Conservation (phyloP, 1,284 basidiomycete genomes). For the Austroboletus niveus region DNA sequence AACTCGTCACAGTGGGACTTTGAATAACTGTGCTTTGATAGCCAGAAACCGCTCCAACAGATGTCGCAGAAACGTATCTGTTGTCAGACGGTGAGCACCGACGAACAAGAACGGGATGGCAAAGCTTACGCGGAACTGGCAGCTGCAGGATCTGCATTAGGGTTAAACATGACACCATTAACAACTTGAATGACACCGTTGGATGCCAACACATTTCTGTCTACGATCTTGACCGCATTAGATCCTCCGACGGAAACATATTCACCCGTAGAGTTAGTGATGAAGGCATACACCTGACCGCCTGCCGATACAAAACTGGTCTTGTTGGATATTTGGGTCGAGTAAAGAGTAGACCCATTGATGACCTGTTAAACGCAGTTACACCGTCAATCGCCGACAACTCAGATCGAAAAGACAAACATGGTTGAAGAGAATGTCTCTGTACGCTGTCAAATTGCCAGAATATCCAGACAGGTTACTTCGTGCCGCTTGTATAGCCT, state of each 20-base stretch:
- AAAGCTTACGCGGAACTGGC: slow-evolving; percentile 57
- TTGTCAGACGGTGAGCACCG: not conserved
- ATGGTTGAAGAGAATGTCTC: slow-evolving; percentile 59
- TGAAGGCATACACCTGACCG: slow-evolving; percentile 56
- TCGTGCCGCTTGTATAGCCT: slow-evolving; percentile 43
- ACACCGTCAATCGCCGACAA: not conserved
- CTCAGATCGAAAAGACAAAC: slow-evolving; percentile 34
- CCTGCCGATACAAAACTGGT: slow-evolving; percentile 53
- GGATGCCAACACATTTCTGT: slow-evolving; percentile 59
- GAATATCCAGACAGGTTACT: slow-evolving; percentile 36
- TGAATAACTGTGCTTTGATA: slow-evolving; percentile 26
- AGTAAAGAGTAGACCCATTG: slow-evolving; percentile 70
- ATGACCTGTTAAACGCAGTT: slow-evolving; percentile 44
- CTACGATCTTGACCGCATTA: slow-evolving; percentile 56
- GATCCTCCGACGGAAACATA: slow-evolving; percentile 55
- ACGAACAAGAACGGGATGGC: not conserved
- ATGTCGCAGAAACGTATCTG: slow-evolving; percentile 32
- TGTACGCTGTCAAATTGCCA: slow-evolving; percentile 47
- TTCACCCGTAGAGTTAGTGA: slow-evolving; percentile 57
- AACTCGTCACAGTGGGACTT: not conserved
- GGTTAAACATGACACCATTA: slow-evolving; percentile 60
- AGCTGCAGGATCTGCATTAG: slow-evolving; percentile 44
- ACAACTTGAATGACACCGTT: slow-evolving; percentile 79
- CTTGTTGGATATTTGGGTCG: slow-evolving; percentile 41
- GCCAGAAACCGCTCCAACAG: slow-evolving; percentile 26